phyloP scores from a whole-genome alignment of 179 eudicot species.

The Carnegiea gigantea region DNA sequence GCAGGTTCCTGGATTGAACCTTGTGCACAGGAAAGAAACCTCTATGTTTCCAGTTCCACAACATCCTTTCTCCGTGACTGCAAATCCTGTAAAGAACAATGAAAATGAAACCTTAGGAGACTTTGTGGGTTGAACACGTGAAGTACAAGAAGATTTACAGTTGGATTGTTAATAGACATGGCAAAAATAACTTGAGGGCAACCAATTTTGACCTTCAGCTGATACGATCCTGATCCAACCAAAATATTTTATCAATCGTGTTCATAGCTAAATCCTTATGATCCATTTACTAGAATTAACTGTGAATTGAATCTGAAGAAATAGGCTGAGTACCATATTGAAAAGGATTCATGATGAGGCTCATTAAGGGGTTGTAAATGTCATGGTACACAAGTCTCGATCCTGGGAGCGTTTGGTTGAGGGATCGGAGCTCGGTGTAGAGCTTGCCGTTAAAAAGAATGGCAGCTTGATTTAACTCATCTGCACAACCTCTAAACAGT shows the following conservation, averaged over 20 bases:
- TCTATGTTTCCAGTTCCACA: conserved; percentile 47
- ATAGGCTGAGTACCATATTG: conserved; percentile 22
- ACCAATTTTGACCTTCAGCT: no score
- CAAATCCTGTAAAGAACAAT: conserved; percentile 31
- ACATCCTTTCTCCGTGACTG: conserved; percentile 41
- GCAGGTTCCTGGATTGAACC: conserved; percentile 22
- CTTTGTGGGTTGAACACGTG: not conserved
- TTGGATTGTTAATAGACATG: no score
- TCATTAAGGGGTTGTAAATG: conserved; percentile 31
- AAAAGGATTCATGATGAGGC: conserved; percentile 36
- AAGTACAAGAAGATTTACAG: no score
- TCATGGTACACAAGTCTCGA: conserved; percentile 50
- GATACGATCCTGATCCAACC: no score
- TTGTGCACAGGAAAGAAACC: conserved; percentile 27
- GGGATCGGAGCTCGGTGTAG: conserved; percentile 25
- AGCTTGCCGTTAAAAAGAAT: conserved; percentile 58
- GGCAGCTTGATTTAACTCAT: conserved; percentile 52
- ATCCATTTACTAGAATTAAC: no score
- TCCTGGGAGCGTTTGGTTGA: conserved; percentile 34
- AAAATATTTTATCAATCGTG: no score
- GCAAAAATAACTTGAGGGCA: no score
- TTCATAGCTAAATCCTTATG: no score
- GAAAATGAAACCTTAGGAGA: not conserved
- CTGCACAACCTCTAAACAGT: conserved; percentile 40
- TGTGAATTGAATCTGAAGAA: not conserved